A percentile compares a stretch with the other conserved stretches of the same genome.
Evolutionary conservation across 2,329 filamentous ascomycete genomes (phyloP).

Genomic region (Teratosphaeria zuluensis): DNA sequence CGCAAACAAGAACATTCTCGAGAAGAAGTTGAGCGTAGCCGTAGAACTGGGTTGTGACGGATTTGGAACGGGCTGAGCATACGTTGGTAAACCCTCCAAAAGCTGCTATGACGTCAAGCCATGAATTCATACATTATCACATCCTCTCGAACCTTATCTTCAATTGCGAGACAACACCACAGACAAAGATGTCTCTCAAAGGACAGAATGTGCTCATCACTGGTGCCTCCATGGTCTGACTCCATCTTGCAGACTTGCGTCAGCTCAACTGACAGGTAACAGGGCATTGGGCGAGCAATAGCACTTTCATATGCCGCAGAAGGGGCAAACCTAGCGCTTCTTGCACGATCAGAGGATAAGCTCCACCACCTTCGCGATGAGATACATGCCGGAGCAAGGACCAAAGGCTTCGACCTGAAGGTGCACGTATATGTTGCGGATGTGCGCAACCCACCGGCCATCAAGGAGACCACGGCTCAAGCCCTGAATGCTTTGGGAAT

Average conservation of each 20-base stretch:
- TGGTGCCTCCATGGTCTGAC: constrained; percentile 10
- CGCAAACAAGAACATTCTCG: constrained; percentile 56
- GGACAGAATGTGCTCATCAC: constrained; percentile 13
- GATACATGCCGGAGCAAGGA: constrained; percentile 2
- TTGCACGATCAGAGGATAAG: constrained; percentile 30
- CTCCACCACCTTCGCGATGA: constrained; percentile 13
- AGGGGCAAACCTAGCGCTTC: constrained; percentile 34
- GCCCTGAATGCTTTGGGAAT: constrained; percentile 22
- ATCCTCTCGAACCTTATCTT: background rate
- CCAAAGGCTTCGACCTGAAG: constrained; percentile 6
- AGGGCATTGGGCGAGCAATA: constrained; percentile 39
- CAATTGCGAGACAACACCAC: background rate
- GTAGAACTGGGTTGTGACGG: constrained; percentile 72
- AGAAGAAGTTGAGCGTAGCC: constrained; percentile 70
- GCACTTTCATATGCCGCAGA: constrained; percentile 30
- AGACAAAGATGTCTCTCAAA: constrained; percentile 7
- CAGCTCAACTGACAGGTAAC: background rate
- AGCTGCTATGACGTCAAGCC: background rate
- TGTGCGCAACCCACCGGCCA: constrained; percentile 23
- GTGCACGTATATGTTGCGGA: constrained; percentile 24
- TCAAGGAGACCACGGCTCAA: constrained; percentile 23
- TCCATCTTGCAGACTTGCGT: background rate
- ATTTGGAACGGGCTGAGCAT: constrained; percentile 50
- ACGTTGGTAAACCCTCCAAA: background rate
- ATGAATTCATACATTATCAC: background rate